Evolutionary conservation across 805 yeast species (phyloP), one percentile per base, ranked within the genome.

Genomic region (Spathaspora hagerdaliae): DNA sequence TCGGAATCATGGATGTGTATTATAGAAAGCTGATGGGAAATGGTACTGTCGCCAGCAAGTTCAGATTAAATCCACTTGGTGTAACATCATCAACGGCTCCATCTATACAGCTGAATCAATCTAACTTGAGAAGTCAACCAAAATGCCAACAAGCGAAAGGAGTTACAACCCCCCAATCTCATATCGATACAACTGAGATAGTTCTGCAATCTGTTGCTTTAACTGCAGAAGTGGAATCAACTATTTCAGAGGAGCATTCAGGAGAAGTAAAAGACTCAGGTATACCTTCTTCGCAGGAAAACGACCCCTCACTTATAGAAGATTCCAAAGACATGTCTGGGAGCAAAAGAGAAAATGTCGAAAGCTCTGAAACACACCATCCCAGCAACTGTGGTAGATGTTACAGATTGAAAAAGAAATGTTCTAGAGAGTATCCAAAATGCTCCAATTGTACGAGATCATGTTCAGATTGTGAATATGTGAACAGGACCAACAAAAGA

Each of bases 361-460:
- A 29, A 29, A 29, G 32, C 12, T 29, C 32, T 9, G 32, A 45
- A 8, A 58, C 67, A 15, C 71, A 64, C 48, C 71, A 66, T 47
- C 60, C 66, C 11, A 60, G 58, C 49, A 70, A 67, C 56, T 71
- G 75, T 47, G 61, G 53, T 32, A 54, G 74, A 15, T 71, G 75
- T 54, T 69, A 71, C 47, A 56, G 69, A 34, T 58, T 71, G 45
- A 71, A 71, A 58, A 71, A 71, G 51, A 69, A 69, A 52, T 71
- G 75, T 49, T 59, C 63, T 39, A 57, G 74, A 42, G 60, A 59
- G 31, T 64, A 63, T 44, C 75, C 76, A 8, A 55, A 51, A 43
- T 71, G 77, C 43, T 52, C 57, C 36, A 62, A 67, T 51, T 71
- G 77, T 50, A 43, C 39, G n/a, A 64, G 64, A 45, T 55, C 72